A percentile compares a stretch with the other conserved stretches of the same genome.
These are phyloP conservation scores for Rhodotorula sp. DNA, from an alignment of 1,284 basidiomycete genomes.

Conservation along the genomic window DNA sequence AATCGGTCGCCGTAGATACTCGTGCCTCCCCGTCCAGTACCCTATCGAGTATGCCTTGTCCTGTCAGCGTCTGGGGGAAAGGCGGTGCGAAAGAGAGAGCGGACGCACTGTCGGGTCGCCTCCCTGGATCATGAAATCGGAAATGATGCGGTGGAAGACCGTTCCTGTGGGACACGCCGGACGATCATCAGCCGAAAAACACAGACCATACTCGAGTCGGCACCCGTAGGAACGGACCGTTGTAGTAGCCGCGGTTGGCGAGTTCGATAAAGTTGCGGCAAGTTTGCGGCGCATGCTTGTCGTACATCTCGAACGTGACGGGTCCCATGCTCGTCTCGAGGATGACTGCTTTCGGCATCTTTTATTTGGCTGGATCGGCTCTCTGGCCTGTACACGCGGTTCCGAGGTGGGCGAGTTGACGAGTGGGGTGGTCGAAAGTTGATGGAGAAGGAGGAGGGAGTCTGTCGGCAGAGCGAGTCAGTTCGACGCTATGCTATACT, in stretches of 20 bases:
- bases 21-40: slow-evolving; percentile 89
- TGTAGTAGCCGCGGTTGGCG: slow-evolving; percentile 61
- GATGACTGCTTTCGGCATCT: slow-evolving; percentile 44
- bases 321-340: slow-evolving; percentile 65
- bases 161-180: slow-evolving; percentile 58
- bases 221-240: slow-evolving; percentile 11
- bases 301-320: slow-evolving; percentile 82
- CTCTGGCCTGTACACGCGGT: not conserved
- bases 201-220: too few species aligned
- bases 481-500: too few species aligned
- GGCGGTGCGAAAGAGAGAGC: not conserved
- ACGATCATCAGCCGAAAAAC: not conserved
- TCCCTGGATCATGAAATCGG: slow-evolving; percentile 92
- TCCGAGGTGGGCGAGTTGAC: not conserved
- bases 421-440: not conserved
- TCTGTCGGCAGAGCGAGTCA: too few species aligned
- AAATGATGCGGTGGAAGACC: slow-evolving; percentile 82
- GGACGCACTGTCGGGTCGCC: slow-evolving; percentile 7
- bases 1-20: slow-evolving; percentile 91
- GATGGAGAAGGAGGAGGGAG: too few species aligned
- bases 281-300: slow-evolving; percentile 88
- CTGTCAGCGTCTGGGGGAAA: not conserved
- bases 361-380: too few species aligned
- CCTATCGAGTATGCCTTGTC: slow-evolving; percentile 61
- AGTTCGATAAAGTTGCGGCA: slow-evolving; percentile 90